Conservation (phyloP, 768 basidiomycete genomes). For the Auricularia auricula-judae region DNA sequence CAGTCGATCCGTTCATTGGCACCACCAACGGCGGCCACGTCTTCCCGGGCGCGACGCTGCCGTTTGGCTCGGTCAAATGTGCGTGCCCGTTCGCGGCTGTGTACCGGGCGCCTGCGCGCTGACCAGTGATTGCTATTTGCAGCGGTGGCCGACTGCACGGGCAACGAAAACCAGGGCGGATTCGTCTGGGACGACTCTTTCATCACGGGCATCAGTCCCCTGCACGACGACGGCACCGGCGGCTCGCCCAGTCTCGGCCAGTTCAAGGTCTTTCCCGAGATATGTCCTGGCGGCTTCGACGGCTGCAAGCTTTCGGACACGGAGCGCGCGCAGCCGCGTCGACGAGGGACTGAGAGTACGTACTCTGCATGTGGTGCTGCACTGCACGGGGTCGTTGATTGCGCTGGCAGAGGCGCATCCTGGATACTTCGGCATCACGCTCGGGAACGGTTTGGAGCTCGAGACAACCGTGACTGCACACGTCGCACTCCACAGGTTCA, state of each 20-base stretch:
- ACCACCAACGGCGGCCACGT: conserved; percentile 11
- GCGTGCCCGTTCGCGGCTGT: neutral
- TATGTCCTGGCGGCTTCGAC: conserved; percentile 1
- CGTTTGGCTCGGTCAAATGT: conserved; percentile 3
- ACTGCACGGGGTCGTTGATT: neutral
- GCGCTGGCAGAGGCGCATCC: neutral
- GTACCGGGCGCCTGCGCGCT: neutral
- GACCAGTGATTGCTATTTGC: too few relatives aligned
- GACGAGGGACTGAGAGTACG: neutral
- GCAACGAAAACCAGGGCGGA: conserved; percentile 9
- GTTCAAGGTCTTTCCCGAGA: conserved; percentile 1
- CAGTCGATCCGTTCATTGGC: conserved; percentile 10
- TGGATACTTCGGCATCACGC: conserved; percentile 6
- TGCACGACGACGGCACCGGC: conserved; percentile 10
- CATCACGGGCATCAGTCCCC: conserved; percentile 8
- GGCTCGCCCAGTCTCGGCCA: neutral
- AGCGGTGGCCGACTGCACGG: conserved; percentile 9
- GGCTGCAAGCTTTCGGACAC: neutral
- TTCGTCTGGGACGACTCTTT: conserved; percentile 9
- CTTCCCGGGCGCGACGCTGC: conserved; percentile 10
- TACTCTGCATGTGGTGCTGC: neutral
- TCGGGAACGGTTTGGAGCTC: conserved; percentile 7
- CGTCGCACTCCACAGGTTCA: conserved; percentile 9
- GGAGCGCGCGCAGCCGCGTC: neutral
- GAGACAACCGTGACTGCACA: conserved; percentile 11